These are phyloP conservation scores for Chloranthus sessilifolius DNA, from an alignment of 164 flowering plant genomes.

Conservation along the genomic window DNA sequence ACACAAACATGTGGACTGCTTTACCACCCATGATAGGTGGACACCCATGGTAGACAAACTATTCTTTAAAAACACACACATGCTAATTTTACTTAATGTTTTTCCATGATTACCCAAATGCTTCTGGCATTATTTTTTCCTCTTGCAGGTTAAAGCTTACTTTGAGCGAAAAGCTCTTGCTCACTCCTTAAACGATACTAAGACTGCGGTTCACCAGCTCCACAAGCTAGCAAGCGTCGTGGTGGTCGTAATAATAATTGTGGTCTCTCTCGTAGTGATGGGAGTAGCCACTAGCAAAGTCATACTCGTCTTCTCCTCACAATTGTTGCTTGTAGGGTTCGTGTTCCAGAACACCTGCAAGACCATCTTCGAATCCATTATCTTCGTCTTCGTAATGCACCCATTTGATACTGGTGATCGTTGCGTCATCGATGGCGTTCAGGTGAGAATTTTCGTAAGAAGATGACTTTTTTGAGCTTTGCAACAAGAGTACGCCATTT, in stretches of 20 bases:
- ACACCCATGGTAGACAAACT: too few relatives aligned
- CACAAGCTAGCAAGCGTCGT: constrained; percentile 38
- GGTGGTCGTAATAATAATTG: constrained; percentile 28
- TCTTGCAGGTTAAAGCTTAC: constrained; percentile 43
- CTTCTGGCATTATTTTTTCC: too few relatives aligned
- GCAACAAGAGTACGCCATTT: too few relatives aligned
- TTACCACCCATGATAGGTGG: too few relatives aligned
- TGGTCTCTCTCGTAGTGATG: constrained; percentile 35
- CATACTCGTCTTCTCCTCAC: constrained; percentile 36
- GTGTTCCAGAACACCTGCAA: constrained; percentile 47
- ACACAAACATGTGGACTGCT: too few relatives aligned
- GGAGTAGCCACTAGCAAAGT: constrained; percentile 43
- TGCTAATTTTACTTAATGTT: too few relatives aligned
- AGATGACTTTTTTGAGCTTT: too few relatives aligned
- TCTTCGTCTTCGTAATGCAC: constrained; percentile 59
- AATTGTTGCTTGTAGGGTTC: constrained; percentile 36
- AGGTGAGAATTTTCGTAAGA: too few relatives aligned
- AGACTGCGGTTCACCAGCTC: constrained; percentile 53
- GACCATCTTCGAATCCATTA: constrained; percentile 47
- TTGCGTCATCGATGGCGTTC: constrained; percentile 46
- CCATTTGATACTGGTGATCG: constrained; percentile 72
- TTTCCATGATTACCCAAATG: too few relatives aligned
- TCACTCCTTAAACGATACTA: constrained; percentile 51
- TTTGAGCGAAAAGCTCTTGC: constrained; percentile 42
- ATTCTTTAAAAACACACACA: too few relatives aligned